Base-by-base conservation (phyloP, 2,329 filamentous ascomycete species). In the Aschersonia sp. region DNA sequence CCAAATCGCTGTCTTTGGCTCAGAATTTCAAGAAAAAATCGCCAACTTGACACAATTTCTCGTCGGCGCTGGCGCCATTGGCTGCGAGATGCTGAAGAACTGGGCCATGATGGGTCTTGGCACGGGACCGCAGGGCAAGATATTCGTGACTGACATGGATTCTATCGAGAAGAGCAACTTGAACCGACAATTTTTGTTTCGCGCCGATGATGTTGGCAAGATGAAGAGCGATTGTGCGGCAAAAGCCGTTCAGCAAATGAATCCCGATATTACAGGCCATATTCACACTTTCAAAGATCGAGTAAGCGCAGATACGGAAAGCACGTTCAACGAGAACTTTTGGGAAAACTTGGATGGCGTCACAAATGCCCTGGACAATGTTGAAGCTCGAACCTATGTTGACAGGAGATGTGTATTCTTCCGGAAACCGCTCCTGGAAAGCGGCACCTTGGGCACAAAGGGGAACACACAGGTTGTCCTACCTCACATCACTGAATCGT, bases 31-130 rank as follows among this genome's bases (percentile, higher is more conserved):
- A 66, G 84, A 95, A 46, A 96, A 95, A 73, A 77, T 98, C 55
- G 78, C 84, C 51, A 94, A 96, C 58, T 68, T 92, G 52, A 92
- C 83, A 59, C 81, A 97, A 58, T 98, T 98, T 72, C 74, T 98
- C 48, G 92, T 98, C 50, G 92, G 92, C 56, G 88, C 92, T 44
- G 92, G 92, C 58, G 92, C 94, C 53, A 98, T 98, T 63, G 92
- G 92, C 44, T 98, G 92, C 61, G 92, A 98, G 63, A 98, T 97
- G 85, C 72, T 98, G 56, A 98, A 98, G 78, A 97, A 97, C 66
- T 98, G 92, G 89, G 91, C 94, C 38, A 94, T 98, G 89, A 94
- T 97, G 64, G 92, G 92, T 55, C 73, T 98, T 31, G 91, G 84
- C 43, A 86, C 85, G 44, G 92, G 92, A 4, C 86, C 88, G 3